Conservation (phyloP, 345 rosid genomes). For the Salix purpurea region DNA sequence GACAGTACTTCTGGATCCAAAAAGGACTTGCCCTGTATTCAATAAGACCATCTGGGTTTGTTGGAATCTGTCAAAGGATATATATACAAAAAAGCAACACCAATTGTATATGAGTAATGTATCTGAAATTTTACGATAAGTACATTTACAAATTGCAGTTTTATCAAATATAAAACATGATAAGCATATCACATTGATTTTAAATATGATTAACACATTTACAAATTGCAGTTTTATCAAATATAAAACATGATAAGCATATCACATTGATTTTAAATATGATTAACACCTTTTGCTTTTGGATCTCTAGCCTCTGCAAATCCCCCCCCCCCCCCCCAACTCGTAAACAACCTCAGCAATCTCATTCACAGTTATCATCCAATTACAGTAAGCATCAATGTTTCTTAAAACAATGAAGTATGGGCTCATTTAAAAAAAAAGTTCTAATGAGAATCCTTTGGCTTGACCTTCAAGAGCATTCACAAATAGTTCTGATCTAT, state of each 20-base stretch:
- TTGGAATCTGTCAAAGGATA: conserved; percentile 33
- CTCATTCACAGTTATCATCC: background rate
- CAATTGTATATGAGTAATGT: conserved; percentile 13
- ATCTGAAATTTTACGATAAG: conserved; percentile 6
- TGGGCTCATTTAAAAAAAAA: background rate
- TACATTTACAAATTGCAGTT: background rate
- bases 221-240: conserved; percentile 5
- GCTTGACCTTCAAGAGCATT: background rate
- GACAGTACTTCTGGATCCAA: conserved; percentile 36
- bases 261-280: background rate
- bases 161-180: conserved; percentile 10
- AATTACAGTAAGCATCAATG: background rate
- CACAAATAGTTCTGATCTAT: background rate
- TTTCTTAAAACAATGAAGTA: background rate
- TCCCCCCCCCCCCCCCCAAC: background rate
- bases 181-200: background rate
- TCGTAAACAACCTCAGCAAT: background rate
- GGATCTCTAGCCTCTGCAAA: background rate
- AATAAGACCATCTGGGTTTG: conserved; percentile 30
- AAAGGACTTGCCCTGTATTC: conserved; percentile 37
- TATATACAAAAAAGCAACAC: conserved; percentile 27
- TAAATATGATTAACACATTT: background rate
- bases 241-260: background rate
- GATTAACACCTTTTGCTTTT: background rate
- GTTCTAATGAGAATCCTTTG: background rate